Base-by-base conservation (phyloP, 1,284 basidiomycete species). In the Austroboletus niveus region DNA sequence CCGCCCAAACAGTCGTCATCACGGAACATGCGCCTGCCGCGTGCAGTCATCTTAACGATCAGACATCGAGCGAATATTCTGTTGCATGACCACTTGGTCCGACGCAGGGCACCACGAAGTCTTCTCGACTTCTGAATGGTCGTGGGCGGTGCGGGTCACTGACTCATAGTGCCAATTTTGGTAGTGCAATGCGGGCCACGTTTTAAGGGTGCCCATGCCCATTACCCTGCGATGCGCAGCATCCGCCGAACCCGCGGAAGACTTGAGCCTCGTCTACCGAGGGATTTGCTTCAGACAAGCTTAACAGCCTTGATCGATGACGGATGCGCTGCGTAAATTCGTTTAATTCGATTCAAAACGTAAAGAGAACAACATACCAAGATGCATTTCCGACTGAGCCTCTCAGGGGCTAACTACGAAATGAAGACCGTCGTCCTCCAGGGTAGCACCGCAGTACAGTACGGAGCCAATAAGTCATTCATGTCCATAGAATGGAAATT, bases 121-220 rank as follows among this genome's bases (percentile, higher is more conserved):
- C 44, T 66, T 61, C 64, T 66, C 17, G 38, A 43, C 40, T 64
- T 64, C 60, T 45, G 40, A 42, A 46, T 53, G 54, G 58, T 55
- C 11, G 62, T 59, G 48, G 29, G 34, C 36, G 27, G 42, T 29
- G 44, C 38, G 22, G 20, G 42, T n/a, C n/a, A n/a, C n/a, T n/a
- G n/a, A n/a, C n/a, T n/a, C n/a, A n/a, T n/a, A 36, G 27, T 12
- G 39, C 24, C 34, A n/a, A 31, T 30, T 44, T 34, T 35, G 9
- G 44, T 36, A 57, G 6, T 49, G 44, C 38, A 39, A 44, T n/a
- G n/a, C n/a, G 11, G 27, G 24, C 3, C 51, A 41, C 27, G 27
- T 40, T 46, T 47, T 31, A 42, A 35, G 17, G 45, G 39, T 39
- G 10, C 38, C 11, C 17, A 15, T 24, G 30, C 35, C 6, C 6